These are phyloP conservation scores for Podospora bellae-mahoneyi DNA, from an alignment of 495 filamentous ascomycete species.

Conservation along the genomic window DNA sequence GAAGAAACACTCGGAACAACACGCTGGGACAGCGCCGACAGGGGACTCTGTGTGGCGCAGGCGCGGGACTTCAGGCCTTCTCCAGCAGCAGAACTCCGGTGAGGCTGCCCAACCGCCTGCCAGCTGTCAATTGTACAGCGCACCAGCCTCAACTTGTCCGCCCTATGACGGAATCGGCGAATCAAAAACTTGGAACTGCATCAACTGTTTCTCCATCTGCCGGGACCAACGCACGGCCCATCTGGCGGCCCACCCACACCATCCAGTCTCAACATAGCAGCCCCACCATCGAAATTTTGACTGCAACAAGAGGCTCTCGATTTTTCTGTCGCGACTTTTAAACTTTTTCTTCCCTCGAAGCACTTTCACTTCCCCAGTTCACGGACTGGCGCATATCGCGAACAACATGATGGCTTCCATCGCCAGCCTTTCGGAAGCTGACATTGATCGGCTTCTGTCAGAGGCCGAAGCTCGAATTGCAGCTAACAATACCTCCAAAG, in stretches of 20 bases:
- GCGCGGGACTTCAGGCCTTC: conserved; percentile 7
- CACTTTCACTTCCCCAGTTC: conserved; percentile 10
- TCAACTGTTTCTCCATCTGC: conserved; percentile 25
- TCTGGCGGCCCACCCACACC: background rate
- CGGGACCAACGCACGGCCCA: conserved; percentile 15
- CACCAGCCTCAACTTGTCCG: conserved; percentile 31
- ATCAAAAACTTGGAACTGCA: conserved; percentile 17
- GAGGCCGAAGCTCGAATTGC: conserved; percentile 36
- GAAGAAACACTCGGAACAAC: conserved; percentile 10
- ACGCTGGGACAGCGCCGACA: conserved; percentile 19
- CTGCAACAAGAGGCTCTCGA: background rate
- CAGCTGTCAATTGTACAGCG: conserved; percentile 24
- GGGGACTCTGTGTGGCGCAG: conserved; percentile 25
- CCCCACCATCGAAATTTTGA: conserved; percentile 2
- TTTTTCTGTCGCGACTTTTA: conserved; percentile 7
- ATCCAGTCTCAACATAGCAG: background rate
- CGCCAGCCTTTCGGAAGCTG: conserved; percentile 29
- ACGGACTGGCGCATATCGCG: background rate
- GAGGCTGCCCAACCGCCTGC: conserved; percentile 30
- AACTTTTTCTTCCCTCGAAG: conserved; percentile 1
- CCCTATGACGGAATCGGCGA: conserved; percentile 29
- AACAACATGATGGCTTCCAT: conserved; percentile 13
- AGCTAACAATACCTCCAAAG: conserved; percentile 15
- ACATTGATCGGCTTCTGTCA: conserved; percentile 32
- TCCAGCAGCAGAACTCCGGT: conserved; percentile 12